Conservation (phyloP, 495 filamentous ascomycete genomes). For the Penicillium herquei region DNA sequence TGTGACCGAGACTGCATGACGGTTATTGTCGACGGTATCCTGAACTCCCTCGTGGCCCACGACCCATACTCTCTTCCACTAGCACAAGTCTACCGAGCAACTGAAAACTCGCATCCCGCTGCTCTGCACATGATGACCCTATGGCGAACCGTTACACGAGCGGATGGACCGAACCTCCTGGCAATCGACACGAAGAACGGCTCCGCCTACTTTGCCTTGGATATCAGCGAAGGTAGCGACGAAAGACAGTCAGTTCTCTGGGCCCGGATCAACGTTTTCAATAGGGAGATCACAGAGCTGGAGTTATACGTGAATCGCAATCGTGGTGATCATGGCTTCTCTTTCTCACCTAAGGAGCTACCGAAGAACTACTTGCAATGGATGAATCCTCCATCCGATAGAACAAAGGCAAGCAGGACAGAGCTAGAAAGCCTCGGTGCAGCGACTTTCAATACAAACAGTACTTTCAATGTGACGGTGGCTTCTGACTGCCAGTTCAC, state of each 20-base stretch:
- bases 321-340: conserved; percentile 14
- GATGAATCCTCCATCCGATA: conserved; percentile 6
- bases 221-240: conserved; percentile 3
- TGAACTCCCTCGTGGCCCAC: conserved; percentile 7
- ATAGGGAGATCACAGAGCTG: conserved; percentile 8
- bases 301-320: conserved; percentile 10
- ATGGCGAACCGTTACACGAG: conserved; percentile 10
- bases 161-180: conserved; percentile 6
- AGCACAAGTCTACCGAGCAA: conserved; percentile 6
- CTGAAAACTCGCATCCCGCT: conserved; percentile 11
- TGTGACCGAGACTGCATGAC: conserved; percentile 5
- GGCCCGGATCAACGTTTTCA: not conserved
- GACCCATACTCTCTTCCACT: conserved; percentile 9
- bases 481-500: conserved; percentile 6
- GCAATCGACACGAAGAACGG: conserved; percentile 11
- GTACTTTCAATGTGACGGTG: not conserved
- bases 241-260: conserved; percentile 1
- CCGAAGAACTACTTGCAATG: conserved; percentile 1
- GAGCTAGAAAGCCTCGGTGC: not conserved
- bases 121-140: conserved; percentile 9
- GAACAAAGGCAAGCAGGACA: not conserved
- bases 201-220: conserved; percentile 8
- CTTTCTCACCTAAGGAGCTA: conserved; percentile 7
- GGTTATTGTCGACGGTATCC: not conserved
- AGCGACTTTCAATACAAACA: not conserved